phyloP scores from a whole-genome alignment of 495 filamentous ascomycete species.

The Chaetomium tenue region DNA sequence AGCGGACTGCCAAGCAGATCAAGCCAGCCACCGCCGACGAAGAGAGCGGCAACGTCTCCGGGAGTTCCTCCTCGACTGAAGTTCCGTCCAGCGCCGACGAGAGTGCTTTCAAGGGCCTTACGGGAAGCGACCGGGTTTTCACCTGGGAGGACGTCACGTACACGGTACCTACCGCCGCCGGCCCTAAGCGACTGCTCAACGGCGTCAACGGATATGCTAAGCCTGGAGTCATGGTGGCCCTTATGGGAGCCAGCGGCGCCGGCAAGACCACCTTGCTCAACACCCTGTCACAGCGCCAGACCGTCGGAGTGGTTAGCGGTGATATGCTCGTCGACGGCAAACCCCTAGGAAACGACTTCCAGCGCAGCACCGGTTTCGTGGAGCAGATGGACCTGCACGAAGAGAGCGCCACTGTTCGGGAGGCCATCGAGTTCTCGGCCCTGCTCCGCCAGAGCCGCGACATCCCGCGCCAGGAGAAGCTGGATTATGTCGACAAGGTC shows the following conservation, averaged over 20 bases:
- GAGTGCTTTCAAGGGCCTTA: slow-evolving; percentile 19
- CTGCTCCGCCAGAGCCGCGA: slow-evolving; percentile 72
- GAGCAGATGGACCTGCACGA: slow-evolving; percentile 88
- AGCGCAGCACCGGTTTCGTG: slow-evolving; percentile 78
- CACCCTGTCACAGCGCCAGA: slow-evolving; percentile 71
- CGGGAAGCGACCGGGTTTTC: slow-evolving; percentile 43
- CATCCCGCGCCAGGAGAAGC: slow-evolving; percentile 65
- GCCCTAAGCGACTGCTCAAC: slow-evolving; percentile 62
- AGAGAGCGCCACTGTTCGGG: slow-evolving; percentile 79
- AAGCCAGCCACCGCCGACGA: slow-evolving; percentile 35
- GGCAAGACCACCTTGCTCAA: slow-evolving; percentile 70
- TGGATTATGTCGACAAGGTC: slow-evolving; percentile 82
- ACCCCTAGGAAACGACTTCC: slow-evolving; percentile 66
- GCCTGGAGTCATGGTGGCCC: slow-evolving; percentile 74
- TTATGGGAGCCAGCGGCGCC: slow-evolving; percentile 84
- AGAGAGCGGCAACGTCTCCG: slow-evolving; percentile 42
- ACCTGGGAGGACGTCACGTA: slow-evolving; percentile 63
- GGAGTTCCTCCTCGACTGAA: slow-evolving; percentile 26
- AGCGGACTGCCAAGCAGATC: slow-evolving; percentile 34
- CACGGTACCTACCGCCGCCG: slow-evolving; percentile 62
- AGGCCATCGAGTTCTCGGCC: slow-evolving; percentile 77
- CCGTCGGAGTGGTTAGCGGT: slow-evolving; percentile 66
- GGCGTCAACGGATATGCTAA: slow-evolving; percentile 73
- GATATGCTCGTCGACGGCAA: slow-evolving; percentile 79
- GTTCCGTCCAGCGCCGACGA: slow-evolving; percentile 33